phyloP scores from a whole-genome alignment of 257 asterid genomes.

The Sherardia arvensis region DNA sequence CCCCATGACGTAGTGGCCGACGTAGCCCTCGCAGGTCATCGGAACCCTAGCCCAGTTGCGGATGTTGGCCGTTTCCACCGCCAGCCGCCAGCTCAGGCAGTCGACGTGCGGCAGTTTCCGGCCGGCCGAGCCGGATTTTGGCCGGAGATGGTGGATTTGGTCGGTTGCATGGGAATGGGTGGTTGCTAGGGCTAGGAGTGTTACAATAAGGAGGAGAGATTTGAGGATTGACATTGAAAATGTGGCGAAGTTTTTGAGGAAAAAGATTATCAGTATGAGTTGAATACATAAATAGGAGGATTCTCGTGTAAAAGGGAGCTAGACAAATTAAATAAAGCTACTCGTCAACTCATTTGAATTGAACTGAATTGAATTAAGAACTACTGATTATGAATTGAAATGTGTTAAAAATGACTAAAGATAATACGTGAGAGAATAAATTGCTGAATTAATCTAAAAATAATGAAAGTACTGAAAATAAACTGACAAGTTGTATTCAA shows the following conservation, averaged over 20 bases:
- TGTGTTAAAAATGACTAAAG: too few relatives aligned
- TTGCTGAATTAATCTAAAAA: too few relatives aligned
- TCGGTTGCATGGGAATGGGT: background rate
- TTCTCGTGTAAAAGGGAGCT: too few relatives aligned
- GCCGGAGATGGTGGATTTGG: conserved; percentile 35
- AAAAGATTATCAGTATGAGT: too few relatives aligned
- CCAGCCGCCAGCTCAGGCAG: conserved; percentile 78
- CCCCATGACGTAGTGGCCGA: conserved; percentile 62
- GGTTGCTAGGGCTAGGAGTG: background rate
- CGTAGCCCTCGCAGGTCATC: conserved; percentile 34
- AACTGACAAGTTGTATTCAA: too few relatives aligned
- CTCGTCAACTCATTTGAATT: too few relatives aligned
- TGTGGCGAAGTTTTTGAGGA: background rate
- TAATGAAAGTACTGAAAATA: too few relatives aligned
- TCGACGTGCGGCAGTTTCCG: conserved; percentile 20
- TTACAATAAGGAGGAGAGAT: background rate
- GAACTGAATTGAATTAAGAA: too few relatives aligned
- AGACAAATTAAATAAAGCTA: background rate
- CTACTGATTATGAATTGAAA: too few relatives aligned
- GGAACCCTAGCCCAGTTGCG: conserved; percentile 41
- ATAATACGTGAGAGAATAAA: too few relatives aligned
- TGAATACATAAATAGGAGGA: background rate
- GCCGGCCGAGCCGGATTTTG: conserved; percentile 27
- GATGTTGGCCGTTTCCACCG: conserved; percentile 54
- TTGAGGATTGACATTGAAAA: background rate